Base-by-base conservation (phyloP, 352 stramenopile genomes). In the Pilasporangium apinafurcum region DNA sequence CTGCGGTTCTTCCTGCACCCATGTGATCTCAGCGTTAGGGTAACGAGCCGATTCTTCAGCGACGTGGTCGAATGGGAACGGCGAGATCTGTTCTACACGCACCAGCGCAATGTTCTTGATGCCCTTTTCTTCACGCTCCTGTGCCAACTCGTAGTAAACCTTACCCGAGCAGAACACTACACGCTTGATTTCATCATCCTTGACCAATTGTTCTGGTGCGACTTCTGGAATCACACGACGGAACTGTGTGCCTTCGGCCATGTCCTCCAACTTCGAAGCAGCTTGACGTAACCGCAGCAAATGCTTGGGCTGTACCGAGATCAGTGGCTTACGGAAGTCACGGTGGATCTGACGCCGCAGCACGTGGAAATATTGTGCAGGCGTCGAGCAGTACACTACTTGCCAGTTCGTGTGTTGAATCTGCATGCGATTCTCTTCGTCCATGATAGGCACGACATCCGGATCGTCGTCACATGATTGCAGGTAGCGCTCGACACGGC, bases 341-440 rank as follows among this genome's bases (percentile, higher is more conserved):
- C 95, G 87, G 73, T 98, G 95, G 26, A 98, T 84, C 62, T 97
- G 88, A 35, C 86, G 75, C 50, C 88, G 76, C 41, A 97, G 59
- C 34, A 92, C 73, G 66, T 97, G 88, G 70, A 95, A 97, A 61
- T 95, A 96, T 51, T 96, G 88, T 4, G 87, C 86, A 1, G 88
- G 85, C 28, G 96, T 98, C 12, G 95, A 95, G 57, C 81, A 96
- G 67, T 98, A 98, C 25, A 98, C 87, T 45, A 99, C 85, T 65
- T 98, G 94, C 95, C 89, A 97, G 65, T 98, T 98, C 46, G 74
- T 88, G 49, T 93, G 83, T 68, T 99, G 95, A 56, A 98, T 97
- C 66, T 98, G 94, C 74, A 96, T 97, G 35, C 92, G 78, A 53
- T 96, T 87, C 65, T 98, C 90, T 34, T 86, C 64, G 44, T 80